phyloP scores from a whole-genome alignment of 1,139 yeast species.

The Insectozyma bohioensis region DNA sequence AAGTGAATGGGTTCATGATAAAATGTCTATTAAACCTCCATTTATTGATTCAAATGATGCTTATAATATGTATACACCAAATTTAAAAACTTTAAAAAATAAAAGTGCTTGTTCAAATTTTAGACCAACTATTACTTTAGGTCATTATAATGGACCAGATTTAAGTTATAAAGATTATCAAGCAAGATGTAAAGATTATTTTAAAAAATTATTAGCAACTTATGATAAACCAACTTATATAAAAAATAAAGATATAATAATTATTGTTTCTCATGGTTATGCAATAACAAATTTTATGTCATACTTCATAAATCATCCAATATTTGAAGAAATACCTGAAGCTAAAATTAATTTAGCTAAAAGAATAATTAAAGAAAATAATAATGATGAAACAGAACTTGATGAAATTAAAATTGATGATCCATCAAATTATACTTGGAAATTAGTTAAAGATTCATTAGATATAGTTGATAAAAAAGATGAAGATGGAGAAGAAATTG shows the following conservation, averaged over 20 bases:
- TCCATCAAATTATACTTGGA: constrained; percentile 31
- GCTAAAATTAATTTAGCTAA: constrained; percentile 38
- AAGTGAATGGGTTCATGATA: constrained; percentile 50
- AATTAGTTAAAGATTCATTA: constrained; percentile 34
- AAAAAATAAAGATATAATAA: constrained; percentile 36
- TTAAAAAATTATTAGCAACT: constrained; percentile 44
- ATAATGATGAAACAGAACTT: constrained; percentile 11
- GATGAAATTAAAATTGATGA: constrained; percentile 18
- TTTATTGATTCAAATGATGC: constrained; percentile 47
- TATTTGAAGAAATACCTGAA: constrained; percentile 48
- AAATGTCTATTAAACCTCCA: constrained; percentile 46
- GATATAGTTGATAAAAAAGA: constrained; percentile 27
- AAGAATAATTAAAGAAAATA: constrained; percentile 16
- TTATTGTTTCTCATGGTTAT: constrained; percentile 46
- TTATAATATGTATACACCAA: constrained; percentile 49
- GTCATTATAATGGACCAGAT: constrained; percentile 48
- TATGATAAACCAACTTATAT: constrained; percentile 41
- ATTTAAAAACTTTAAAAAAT: constrained; percentile 37
- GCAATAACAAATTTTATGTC: constrained; percentile 41
- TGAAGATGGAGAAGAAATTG: too few relatives aligned
- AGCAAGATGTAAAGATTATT: constrained; percentile 40
- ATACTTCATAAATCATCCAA: constrained; percentile 46
- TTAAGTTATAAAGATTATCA: constrained; percentile 44
- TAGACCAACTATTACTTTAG: constrained; percentile 46
- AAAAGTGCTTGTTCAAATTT: constrained; percentile 40